A percentile compares a stretch with the other conserved stretches of the same genome.
Conservation (phyloP, 176 grass and related monocot species). For the Hsuehochloa calcarea region DNA sequence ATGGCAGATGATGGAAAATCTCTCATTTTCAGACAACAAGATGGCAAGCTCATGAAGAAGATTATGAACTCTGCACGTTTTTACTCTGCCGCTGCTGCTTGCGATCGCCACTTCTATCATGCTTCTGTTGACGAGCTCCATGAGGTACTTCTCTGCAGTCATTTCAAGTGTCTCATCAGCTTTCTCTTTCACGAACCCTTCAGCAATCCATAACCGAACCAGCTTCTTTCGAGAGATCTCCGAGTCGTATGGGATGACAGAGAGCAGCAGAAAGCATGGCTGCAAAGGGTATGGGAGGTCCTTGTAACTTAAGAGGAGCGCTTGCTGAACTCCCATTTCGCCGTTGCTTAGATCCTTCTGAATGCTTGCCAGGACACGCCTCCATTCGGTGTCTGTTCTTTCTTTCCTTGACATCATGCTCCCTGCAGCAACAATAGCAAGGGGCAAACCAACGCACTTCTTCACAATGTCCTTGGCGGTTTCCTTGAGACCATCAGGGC, state of each 20-base stretch:
- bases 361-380: slow-evolving; percentile 30
- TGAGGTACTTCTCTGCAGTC: slow-evolving; percentile 51
- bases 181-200: slow-evolving; percentile 51
- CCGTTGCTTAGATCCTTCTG: slow-evolving; percentile 22
- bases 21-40: slow-evolving; percentile 26
- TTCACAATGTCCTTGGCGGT: slow-evolving; percentile 38
- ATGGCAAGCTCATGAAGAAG: slow-evolving; percentile 46
- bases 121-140: slow-evolving; percentile 45
- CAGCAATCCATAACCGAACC: slow-evolving; percentile 43
- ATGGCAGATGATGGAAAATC: slow-evolving; percentile 26
- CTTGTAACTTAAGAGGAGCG: slow-evolving; percentile 40
- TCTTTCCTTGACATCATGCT: slow-evolving; percentile 42
- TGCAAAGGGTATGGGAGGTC: slow-evolving; percentile 38
- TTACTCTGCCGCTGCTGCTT: slow-evolving; percentile 34
- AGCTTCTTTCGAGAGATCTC: slow-evolving; percentile 43
- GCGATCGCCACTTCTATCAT: slow-evolving; percentile 26
- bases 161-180: slow-evolving; percentile 36
- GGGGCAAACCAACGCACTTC: slow-evolving; percentile 46
- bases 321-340: slow-evolving; percentile 26
- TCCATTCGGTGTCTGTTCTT: slow-evolving; percentile 26
- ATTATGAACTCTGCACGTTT: slow-evolving; percentile 41
- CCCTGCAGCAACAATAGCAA: slow-evolving; percentile 40
- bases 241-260: slow-evolving; percentile 33
- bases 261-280: slow-evolving; percentile 48
- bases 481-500: slow-evolving; percentile 25